phyloP scores from a whole-genome alignment of 805 yeast genomes.

The Metschnikowia chrysomelidarum region DNA sequence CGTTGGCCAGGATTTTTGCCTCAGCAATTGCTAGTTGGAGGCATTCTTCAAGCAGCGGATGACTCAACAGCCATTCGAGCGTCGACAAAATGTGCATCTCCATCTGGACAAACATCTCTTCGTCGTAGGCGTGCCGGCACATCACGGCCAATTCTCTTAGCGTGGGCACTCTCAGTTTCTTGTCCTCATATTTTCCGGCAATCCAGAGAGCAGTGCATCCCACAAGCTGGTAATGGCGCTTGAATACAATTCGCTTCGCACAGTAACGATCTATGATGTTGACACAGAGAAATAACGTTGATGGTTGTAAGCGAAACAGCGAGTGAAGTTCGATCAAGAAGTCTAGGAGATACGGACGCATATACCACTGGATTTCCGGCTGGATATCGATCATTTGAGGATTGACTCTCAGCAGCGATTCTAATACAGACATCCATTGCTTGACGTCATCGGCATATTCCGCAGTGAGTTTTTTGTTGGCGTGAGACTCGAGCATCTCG shows the following conservation, averaged over 20 bases:
- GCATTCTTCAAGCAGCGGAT: constrained; percentile 52
- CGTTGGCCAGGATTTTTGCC: constrained; percentile 25
- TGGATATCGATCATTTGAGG: constrained; percentile 50
- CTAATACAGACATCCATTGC: constrained; percentile 39
- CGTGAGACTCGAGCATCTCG: constrained; percentile 47
- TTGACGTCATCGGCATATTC: constrained; percentile 45
- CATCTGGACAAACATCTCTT: constrained; percentile 50
- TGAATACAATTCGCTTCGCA: constrained; percentile 45
- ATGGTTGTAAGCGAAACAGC: constrained; percentile 41
- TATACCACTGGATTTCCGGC: constrained; percentile 49
- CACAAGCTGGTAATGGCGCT: constrained; percentile 46
- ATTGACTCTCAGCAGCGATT: constrained; percentile 41
- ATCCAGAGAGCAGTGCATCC: constrained; percentile 49
- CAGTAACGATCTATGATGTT: constrained; percentile 48
- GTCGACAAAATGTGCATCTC: constrained; percentile 43
- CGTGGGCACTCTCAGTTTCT: constrained; percentile 57
- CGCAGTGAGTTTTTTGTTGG: constrained; percentile 39
- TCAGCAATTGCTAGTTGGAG: constrained; percentile 41
- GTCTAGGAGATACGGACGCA: constrained; percentile 46
- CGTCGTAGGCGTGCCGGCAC: constrained; percentile 60
- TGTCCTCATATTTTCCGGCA: constrained; percentile 55
- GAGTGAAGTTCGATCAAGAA: constrained; percentile 44
- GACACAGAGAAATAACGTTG: constrained; percentile 42
- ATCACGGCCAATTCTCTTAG: constrained; percentile 50
- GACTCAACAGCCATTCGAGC: constrained; percentile 45